A percentile compares a stretch with the other conserved stretches of the same genome.
Conservation (phyloP, 2,329 filamentous ascomycete genomes). For the Plenodomus lindquistii region DNA sequence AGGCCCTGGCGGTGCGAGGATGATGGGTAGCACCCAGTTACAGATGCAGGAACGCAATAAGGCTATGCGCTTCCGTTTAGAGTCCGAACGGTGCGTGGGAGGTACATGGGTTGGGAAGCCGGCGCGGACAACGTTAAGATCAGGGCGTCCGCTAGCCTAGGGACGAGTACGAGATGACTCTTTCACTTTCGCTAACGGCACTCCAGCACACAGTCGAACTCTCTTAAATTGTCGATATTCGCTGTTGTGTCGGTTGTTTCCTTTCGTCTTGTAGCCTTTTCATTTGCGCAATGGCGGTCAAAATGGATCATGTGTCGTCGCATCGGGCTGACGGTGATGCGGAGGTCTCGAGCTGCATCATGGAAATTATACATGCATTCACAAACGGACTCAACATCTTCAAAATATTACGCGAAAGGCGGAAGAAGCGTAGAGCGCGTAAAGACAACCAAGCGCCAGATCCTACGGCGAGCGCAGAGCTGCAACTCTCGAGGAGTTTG, state of each 20-base stretch:
- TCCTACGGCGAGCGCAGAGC: constrained; percentile 37
- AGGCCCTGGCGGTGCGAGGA: constrained; percentile 16
- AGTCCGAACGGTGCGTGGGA: background rate
- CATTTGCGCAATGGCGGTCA: constrained; percentile 29
- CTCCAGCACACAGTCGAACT: constrained; percentile 20
- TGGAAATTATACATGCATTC: constrained; percentile 51
- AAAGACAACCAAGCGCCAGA: constrained; percentile 23
- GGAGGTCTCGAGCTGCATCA: constrained; percentile 42
- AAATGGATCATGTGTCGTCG: constrained; percentile 19
- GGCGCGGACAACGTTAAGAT: constrained; percentile 38
- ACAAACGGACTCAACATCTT: constrained; percentile 51
- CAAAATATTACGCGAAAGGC: constrained; percentile 45
- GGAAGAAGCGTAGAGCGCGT: constrained; percentile 35
- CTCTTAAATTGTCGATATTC: constrained; percentile 14
- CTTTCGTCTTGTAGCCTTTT: constrained; percentile 7
- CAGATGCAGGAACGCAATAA: constrained; percentile 37
- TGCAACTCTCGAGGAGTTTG: constrained; percentile 46
- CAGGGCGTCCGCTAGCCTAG: constrained; percentile 23
- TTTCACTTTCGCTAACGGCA: constrained; percentile 28
- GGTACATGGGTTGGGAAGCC: constrained; percentile 19
- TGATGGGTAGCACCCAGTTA: constrained; percentile 33
- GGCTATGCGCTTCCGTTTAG: background rate
- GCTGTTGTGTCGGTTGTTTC: constrained; percentile 6
- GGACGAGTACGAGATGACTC: constrained; percentile 11
- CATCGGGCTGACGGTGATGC: constrained; percentile 22